These are phyloP conservation scores for Otatea glauca DNA, from an alignment of 176 grass and related monocot genomes.

Conservation along the genomic window DNA sequence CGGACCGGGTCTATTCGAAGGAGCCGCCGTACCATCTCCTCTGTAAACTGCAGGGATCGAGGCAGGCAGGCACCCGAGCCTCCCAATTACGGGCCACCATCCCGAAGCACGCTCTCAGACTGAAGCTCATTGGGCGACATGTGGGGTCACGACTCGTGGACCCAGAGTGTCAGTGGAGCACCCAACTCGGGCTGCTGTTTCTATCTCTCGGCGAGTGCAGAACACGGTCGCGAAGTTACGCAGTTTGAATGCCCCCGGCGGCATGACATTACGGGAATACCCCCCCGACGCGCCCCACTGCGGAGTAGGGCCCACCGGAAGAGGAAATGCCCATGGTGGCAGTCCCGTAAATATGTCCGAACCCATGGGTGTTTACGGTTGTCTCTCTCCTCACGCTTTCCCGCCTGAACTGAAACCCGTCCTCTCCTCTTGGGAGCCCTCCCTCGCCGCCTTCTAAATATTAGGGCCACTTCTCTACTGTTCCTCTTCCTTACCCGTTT, in stretches of 20 bases:
- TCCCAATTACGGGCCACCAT: conserved; percentile 1
- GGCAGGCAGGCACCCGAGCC: conserved; percentile 20
- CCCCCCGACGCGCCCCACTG: background rate
- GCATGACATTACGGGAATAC: background rate
- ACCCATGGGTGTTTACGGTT: background rate
- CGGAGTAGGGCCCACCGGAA: background rate
- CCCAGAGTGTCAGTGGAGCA: fast-evolving
- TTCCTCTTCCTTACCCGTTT: background rate
- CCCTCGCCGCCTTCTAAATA: conserved; percentile 5
- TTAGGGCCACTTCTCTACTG: background rate
- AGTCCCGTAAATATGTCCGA: background rate
- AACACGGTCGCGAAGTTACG: background rate
- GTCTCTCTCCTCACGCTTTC: conserved; percentile 39
- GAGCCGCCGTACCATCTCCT: background rate
- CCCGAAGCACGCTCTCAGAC: background rate
- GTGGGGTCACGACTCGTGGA: fast-evolving
- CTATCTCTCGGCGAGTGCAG: background rate
- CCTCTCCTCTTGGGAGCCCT: background rate
- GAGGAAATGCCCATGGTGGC: background rate
- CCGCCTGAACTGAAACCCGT: conserved; percentile 65
- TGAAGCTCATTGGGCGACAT: background rate
- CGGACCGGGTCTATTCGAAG: background rate
- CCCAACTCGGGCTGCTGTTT: background rate
- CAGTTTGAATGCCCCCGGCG: background rate
- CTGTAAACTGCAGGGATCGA: conserved; percentile 1